phyloP scores from a whole-genome alignment of 164 flowering plant species.

The Umbilicus rupestris region DNA sequence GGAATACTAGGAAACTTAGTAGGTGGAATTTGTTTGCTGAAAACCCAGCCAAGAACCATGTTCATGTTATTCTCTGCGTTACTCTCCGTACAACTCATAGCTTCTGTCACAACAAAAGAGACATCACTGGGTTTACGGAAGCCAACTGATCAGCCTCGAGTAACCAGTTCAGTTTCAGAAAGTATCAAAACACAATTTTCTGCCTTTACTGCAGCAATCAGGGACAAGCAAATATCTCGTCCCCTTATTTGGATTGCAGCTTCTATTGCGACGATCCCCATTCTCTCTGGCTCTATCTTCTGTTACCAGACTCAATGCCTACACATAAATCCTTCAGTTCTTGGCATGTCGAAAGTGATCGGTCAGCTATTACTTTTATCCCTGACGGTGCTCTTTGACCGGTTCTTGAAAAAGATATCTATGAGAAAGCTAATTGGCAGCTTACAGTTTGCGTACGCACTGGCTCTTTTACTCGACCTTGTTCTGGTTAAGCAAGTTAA shows the following conservation, averaged over 20 bases:
- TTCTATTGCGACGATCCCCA: conserved; percentile 62
- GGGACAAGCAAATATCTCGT: conserved; percentile 31
- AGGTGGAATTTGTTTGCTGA: conserved; percentile 51
- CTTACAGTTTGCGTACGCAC: conserved; percentile 55
- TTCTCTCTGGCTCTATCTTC: conserved; percentile 70
- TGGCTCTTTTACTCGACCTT: conserved; percentile 60
- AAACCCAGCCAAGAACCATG: conserved; percentile 41
- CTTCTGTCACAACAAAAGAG: conserved; percentile 47
- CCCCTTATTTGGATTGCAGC: conserved; percentile 72
- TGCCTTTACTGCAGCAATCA: conserved; percentile 36
- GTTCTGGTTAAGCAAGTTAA: conserved; percentile 67
- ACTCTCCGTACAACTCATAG: conserved; percentile 45
- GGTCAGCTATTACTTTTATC: conserved; percentile 64
- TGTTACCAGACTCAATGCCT: conserved; percentile 81
- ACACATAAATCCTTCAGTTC: conserved; percentile 56
- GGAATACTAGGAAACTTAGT: conserved; percentile 71
- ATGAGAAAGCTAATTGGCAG: conserved; percentile 42
- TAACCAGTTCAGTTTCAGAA: conserved; percentile 23
- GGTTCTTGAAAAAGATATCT: conserved; percentile 46
- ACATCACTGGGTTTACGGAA: conserved; percentile 41
- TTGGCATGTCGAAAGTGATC: conserved; percentile 74
- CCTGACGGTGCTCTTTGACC: conserved; percentile 47
- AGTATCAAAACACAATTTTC: conserved; percentile 37
- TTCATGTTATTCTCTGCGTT: conserved; percentile 42
- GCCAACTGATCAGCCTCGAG: conserved; percentile 15